Percentiles rank a stretch among this genome's conserved stretches.
Conservation (phyloP, 768 basidiomycete genomes). For the Chalciporus pseudorubinellus region DNA sequence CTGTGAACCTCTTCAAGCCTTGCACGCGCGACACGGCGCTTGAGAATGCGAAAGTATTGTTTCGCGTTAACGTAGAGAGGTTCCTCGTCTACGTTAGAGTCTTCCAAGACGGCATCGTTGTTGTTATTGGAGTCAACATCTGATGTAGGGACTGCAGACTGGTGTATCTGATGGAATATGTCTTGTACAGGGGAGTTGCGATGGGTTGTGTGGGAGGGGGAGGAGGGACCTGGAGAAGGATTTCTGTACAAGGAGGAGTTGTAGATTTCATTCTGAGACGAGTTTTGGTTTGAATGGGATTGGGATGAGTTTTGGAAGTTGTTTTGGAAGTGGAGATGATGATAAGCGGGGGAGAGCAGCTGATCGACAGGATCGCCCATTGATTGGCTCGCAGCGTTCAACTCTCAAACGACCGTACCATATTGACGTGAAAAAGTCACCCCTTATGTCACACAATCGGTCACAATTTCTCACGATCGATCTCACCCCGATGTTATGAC, state of each 20-base stretch:
- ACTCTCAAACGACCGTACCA: slow-evolving; percentile 24
- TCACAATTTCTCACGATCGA: slow-evolving; percentile 2
- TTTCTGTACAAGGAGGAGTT: slow-evolving; percentile 24
- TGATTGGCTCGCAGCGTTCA: slow-evolving; percentile 45
- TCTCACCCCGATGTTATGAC: slow-evolving; percentile 5
- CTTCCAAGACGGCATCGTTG: slow-evolving; percentile 33
- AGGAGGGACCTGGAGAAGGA: slow-evolving; percentile 31
- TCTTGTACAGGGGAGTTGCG: slow-evolving; percentile 29
- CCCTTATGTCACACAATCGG: slow-evolving; percentile 2
- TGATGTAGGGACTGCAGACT: slow-evolving; percentile 8
- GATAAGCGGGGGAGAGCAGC: slow-evolving; percentile 59
- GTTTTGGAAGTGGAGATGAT: slow-evolving; percentile 39
- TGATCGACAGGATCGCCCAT: slow-evolving; percentile 58
- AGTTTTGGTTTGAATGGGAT: slow-evolving; percentile 18
- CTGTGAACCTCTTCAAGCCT: slow-evolving; percentile 92
- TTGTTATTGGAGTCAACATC: slow-evolving; percentile 13
- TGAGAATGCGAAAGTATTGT: slow-evolving; percentile 98
- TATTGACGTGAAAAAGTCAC: slow-evolving; percentile 12
- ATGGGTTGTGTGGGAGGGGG: slow-evolving; percentile 26
- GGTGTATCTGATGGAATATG: slow-evolving; percentile 33
- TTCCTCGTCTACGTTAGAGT: slow-evolving; percentile 77
- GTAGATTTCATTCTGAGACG: slow-evolving; percentile 26
- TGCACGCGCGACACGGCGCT: slow-evolving; percentile 86
- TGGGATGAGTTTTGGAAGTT: slow-evolving; percentile 22
- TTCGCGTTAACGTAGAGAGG: slow-evolving; percentile 99